Conservation (phyloP, 2,329 filamentous ascomycete species). For the Acrocalymma vagum region DNA sequence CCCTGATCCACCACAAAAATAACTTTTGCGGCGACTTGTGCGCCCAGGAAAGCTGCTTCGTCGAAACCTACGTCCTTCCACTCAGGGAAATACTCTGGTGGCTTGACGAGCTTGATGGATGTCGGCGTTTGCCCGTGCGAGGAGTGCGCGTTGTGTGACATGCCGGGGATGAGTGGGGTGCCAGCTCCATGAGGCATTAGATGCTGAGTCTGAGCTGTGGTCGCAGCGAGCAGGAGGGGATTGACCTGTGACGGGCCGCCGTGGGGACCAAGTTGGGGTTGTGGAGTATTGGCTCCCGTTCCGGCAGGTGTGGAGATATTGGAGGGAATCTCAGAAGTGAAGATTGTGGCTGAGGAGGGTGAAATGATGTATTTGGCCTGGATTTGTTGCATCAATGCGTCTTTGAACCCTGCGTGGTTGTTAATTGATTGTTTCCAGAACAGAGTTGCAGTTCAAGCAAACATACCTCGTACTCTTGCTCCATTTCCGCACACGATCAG, state of each 20-base stretch:
- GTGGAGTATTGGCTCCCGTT: slow-evolving; percentile 91
- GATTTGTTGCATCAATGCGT: slow-evolving; percentile 83
- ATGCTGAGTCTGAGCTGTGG: slow-evolving; percentile 70
- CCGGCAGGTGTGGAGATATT: slow-evolving; percentile 90
- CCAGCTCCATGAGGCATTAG: slow-evolving; percentile 53
- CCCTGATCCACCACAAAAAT: slow-evolving; percentile 75
- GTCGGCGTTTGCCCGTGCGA: slow-evolving; percentile 80
- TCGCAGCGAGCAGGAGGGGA: slow-evolving; percentile 89
- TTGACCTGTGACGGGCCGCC: slow-evolving; percentile 74
- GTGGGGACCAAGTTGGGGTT: slow-evolving; percentile 60
- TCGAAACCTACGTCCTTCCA: slow-evolving; percentile 83
- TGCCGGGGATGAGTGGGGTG: slow-evolving; percentile 36
- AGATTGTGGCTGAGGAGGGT: slow-evolving; percentile 92
- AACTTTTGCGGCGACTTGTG: slow-evolving; percentile 83
- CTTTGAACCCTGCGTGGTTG: slow-evolving; percentile 73
- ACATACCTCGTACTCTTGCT: slow-evolving; percentile 66
- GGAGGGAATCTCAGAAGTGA: slow-evolving; percentile 94
- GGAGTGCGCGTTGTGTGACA: slow-evolving; percentile 63
- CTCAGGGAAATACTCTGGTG: slow-evolving; percentile 87
- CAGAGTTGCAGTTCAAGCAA: background rate
- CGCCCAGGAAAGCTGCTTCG: slow-evolving; percentile 85
- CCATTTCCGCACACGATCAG: slow-evolving; percentile 93
- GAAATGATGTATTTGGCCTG: slow-evolving; percentile 87
- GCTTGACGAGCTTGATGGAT: slow-evolving; percentile 78
- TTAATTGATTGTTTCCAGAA: slow-evolving; percentile 37